Evolutionary conservation across 495 filamentous ascomycete species (phyloP), one percentile per base, ranked within the genome.

Genomic region (Penicillium lividum): DNA sequence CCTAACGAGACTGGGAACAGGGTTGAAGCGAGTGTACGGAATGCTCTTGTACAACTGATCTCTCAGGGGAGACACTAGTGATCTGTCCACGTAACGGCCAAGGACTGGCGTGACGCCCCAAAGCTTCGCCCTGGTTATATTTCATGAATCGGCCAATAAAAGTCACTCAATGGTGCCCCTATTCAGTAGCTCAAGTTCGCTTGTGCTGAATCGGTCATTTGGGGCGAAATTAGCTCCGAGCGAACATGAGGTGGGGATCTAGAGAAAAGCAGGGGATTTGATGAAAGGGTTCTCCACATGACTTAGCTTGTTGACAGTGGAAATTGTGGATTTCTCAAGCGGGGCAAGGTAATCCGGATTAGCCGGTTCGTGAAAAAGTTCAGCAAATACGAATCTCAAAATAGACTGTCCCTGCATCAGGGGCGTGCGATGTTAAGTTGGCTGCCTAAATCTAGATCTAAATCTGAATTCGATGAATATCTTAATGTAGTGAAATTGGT

Each of bases 21-120:
- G 38, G 38, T 7, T 40, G 5, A 40, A 40, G 13, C 9, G 1
- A 36, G 2, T 22, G 22, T 22, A 22, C 22, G 22, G 2, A 22
- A 2, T 22, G 2, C 22, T 22, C 22, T 22, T 22, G 22, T 22
- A 22, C 22, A 22, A 22, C 22, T 18, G 43, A 46, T 46, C 43
- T 46, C 16, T 46, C 38, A 27, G 46, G 27, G 31, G 6, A 8
- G 27, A 49, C 10, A 31, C 27, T 49, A 49, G 27, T 16, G 5
- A 49, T 30, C 13, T 31, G 25, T 50, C 47, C 47, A 50, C 47
- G 27, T 33, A 18, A 50, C 47, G 47, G 8, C 47, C 30, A 30
- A 38, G 55, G n/a, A n/a, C 55, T 5, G 47, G 55, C 27, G n/a
- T 40, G 29, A 45, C 30, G 48, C 56, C 56, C 6, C 49, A 36